Evolutionary conservation across 2,329 filamentous ascomycete species (phyloP).

Genomic region (Dactylonectria estremocensis): DNA sequence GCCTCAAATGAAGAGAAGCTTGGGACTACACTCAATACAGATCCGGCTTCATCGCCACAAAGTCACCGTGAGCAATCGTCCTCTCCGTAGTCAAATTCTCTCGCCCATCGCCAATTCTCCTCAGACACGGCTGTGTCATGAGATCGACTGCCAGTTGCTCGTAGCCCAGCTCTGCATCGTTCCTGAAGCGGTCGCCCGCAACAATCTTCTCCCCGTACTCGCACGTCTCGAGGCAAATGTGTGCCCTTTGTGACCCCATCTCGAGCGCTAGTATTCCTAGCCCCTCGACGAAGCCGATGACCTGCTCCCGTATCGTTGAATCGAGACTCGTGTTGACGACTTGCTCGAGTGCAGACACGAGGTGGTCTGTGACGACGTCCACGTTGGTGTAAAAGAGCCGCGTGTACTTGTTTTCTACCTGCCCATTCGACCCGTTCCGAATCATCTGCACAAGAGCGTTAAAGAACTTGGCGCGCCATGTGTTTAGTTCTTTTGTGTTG

Average conservation of each 20-base stretch:
- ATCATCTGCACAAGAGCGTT: slow-evolving; percentile 16
- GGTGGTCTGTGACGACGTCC: slow-evolving; percentile 14
- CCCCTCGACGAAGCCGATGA: slow-evolving; percentile 21
- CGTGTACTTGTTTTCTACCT: slow-evolving; percentile 6
- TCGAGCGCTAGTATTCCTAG: slow-evolving; percentile 32
- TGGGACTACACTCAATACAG: background rate
- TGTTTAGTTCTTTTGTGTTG: slow-evolving; percentile 30
- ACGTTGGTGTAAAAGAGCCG: slow-evolving; percentile 25
- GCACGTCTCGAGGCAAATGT: slow-evolving; percentile 32
- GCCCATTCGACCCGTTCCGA: background rate
- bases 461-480: slow-evolving; percentile 29
- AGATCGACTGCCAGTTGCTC: slow-evolving; percentile 20
- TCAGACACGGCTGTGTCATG: slow-evolving; percentile 35
- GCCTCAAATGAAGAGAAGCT: background rate
- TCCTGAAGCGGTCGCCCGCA: slow-evolving; percentile 24
- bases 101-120: slow-evolving; percentile 32
- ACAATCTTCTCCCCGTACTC: slow-evolving; percentile 17
- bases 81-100: slow-evolving; percentile 28
- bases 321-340: slow-evolving; percentile 4
- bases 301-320: slow-evolving; percentile 16
- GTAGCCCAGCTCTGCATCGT: slow-evolving; percentile 20
- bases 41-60: slow-evolving; percentile 19
- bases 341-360: slow-evolving; percentile 14
- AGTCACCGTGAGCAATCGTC: slow-evolving; percentile 28
- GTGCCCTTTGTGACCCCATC: slow-evolving; percentile 33